Percentiles rank a stretch among this genome's conserved stretches.
Evolutionary conservation across 139 green algal species (phyloP).

Genomic region (Raphidocelis subcapitata): DNA sequence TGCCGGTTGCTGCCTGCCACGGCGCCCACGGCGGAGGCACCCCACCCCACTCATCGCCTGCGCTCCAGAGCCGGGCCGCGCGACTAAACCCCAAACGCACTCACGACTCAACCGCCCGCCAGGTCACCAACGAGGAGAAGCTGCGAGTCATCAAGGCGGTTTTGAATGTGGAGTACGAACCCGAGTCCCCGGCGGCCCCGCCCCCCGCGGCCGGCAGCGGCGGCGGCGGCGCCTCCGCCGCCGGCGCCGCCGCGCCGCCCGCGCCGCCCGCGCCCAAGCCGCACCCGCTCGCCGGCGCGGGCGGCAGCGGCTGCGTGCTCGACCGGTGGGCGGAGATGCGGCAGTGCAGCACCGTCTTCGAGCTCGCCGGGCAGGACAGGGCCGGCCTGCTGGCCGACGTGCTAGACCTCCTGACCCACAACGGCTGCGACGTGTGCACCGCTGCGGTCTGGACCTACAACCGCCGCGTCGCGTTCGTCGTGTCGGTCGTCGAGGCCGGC

Average conservation of each 20-base stretch:
- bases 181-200: neutral
- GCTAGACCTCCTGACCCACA: conserved; percentile 73
- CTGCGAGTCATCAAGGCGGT: conserved; percentile 66
- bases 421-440: conserved; percentile 79
- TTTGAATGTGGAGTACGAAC: conserved; percentile 31
- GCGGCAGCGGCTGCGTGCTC: neutral
- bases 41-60: too few species aligned
- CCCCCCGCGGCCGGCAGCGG: conserved; percentile 17
- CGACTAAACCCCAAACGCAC: too few species aligned
- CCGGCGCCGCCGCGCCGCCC: neutral
- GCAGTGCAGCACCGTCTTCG: conserved; percentile 75
- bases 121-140: conserved; percentile 76
- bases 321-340: neutral
- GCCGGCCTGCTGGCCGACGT: conserved; percentile 84
- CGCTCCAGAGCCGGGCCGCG: too few species aligned
- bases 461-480: conserved; percentile 73
- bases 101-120: too few species aligned
- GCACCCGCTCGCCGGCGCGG: conserved; percentile 3
- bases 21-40: too few species aligned
- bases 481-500: conserved; percentile 66
- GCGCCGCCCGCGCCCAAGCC: too few species aligned
- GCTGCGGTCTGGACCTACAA: conserved; percentile 79
- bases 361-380: conserved; percentile 82
- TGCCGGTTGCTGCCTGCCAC: too few species aligned
- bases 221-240: conserved; percentile 1